Base-by-base conservation (phyloP, 139 green algal species). In the Trebouxia sp. region DNA sequence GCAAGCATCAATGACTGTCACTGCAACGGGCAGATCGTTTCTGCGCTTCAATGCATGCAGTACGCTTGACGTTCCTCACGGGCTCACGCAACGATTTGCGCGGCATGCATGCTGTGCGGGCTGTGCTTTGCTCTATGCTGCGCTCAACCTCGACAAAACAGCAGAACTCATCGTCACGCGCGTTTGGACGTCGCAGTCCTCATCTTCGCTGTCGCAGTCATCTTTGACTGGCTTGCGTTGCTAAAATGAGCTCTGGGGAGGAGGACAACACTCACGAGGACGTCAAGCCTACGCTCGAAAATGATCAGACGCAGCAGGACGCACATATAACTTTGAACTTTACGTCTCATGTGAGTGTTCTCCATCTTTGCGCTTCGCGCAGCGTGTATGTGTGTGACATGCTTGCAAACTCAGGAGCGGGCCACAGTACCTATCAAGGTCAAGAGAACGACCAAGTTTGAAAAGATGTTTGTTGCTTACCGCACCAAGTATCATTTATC, bases 391-490 rank as follows among this genome's bases (percentile, higher is more conserved):
- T 53, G 15, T 14, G 2, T 53, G 47, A 14, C 20, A 14, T 65
- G 55, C 14, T 30, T 72, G n/a, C n/a, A n/a, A n/a, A n/a, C 35
- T 17, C 32, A 72, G 62, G 62, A 72, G 14, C 62, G 62, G 14
- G 15, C 26, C 15, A 9, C 32, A 8, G 62, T 72, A 7, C 62
- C 62, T 26, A 72, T 45, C 32, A 72, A 70, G 43, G 62, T 72
- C 2, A 72, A 45, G 10, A 45, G 32, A 30, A 45, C 32, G 12
- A 72, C 62, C 28, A 9, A 32, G 15, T 72, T 72, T 45, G 62
- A 42, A 41, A 72, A 72, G 12, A 72, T 72, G 62, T 72, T 72
- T 72, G 62, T 43, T 14, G 62, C 62, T 72, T 72, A 72, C 43
- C 62, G 62, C 15, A 72, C 26, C 15, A 72, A 43, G 12, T 72